Evolutionary conservation across 2,329 filamentous ascomycete species (phyloP).

Genomic region (Neodidymelliopsis sp.): DNA sequence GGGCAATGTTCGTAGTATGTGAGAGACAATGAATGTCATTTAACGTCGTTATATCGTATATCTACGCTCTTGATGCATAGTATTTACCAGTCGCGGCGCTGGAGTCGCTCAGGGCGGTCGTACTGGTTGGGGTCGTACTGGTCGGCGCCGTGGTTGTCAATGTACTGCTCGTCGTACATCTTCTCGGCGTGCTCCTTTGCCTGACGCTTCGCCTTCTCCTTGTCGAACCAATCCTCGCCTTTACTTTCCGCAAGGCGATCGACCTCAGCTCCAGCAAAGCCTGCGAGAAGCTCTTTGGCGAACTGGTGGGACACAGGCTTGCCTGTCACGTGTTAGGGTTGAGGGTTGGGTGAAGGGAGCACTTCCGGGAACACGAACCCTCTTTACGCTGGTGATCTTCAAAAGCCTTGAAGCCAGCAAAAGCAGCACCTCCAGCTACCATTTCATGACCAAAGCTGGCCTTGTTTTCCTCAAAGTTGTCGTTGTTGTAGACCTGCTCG

Average conservation of each 20-base stretch:
- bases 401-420: slow-evolving; percentile 80
- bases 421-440: slow-evolving; percentile 77
- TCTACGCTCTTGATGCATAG: slow-evolving; percentile 2
- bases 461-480: slow-evolving; percentile 61
- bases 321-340: slow-evolving; percentile 54
- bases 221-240: slow-evolving; percentile 58
- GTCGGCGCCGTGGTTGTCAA: slow-evolving; percentile 49
- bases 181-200: slow-evolving; percentile 53
- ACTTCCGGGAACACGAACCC: slow-evolving; percentile 59
- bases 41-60: background rate
- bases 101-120: slow-evolving; percentile 42
- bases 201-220: slow-evolving; percentile 56
- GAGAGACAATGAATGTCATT: background rate
- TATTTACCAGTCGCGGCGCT: slow-evolving; percentile 39
- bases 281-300: slow-evolving; percentile 79
- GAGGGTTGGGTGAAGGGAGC: background rate
- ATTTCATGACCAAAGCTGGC: slow-evolving; percentile 75
- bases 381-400: slow-evolving; percentile 76
- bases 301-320: slow-evolving; percentile 75
- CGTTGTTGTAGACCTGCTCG: slow-evolving; percentile 61
- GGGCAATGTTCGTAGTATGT: no score
- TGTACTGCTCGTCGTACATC: slow-evolving; percentile 60
- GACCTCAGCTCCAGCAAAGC: slow-evolving; percentile 63
- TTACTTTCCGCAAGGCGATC: slow-evolving; percentile 74
- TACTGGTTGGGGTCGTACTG: slow-evolving; percentile 57